Conservation (phyloP, 2,329 filamentous ascomycete species). For the Talaromyces sp. region DNA sequence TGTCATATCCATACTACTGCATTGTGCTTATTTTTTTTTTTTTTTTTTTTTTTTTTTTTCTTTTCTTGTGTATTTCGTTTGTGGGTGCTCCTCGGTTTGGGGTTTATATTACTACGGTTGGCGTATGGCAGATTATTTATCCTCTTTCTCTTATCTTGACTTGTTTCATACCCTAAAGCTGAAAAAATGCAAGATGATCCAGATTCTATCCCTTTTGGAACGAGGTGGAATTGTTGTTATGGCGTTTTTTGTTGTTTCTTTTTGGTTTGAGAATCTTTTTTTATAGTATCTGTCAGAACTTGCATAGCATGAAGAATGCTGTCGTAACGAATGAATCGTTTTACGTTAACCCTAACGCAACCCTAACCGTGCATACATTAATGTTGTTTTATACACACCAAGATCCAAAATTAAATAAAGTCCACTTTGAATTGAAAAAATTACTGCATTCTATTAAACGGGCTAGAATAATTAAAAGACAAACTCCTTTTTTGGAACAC, state of each 20-base stretch:
- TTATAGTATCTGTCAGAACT: neutral
- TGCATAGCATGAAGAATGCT: neutral
- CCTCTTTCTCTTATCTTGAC: neutral
- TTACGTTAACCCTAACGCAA: neutral
- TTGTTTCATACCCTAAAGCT: neutral
- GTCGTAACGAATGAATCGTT: neutral
- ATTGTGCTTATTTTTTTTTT: constrained; percentile 7
- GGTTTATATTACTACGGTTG: neutral
- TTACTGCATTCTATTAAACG: too few relatives aligned
- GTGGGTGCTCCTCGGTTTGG: neutral
- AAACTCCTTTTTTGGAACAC: too few relatives aligned
- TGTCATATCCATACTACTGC: neutral
- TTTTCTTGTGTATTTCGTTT: neutral
- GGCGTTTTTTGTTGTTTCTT: neutral
- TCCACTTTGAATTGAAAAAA: too few relatives aligned
- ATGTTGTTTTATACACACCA: too few relatives aligned
- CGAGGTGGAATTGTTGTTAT: neutral
- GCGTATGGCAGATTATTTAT: neutral
- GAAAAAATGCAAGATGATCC: neutral
- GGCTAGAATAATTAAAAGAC: too few relatives aligned
- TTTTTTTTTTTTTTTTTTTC: neutral
- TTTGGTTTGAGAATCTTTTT: neutral
- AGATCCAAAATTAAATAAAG: too few relatives aligned
- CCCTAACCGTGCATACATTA: too few relatives aligned
- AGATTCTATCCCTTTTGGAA: neutral